Evolutionary conservation across 257 asterid species (phyloP).

Genomic region (Lantana camara): DNA sequence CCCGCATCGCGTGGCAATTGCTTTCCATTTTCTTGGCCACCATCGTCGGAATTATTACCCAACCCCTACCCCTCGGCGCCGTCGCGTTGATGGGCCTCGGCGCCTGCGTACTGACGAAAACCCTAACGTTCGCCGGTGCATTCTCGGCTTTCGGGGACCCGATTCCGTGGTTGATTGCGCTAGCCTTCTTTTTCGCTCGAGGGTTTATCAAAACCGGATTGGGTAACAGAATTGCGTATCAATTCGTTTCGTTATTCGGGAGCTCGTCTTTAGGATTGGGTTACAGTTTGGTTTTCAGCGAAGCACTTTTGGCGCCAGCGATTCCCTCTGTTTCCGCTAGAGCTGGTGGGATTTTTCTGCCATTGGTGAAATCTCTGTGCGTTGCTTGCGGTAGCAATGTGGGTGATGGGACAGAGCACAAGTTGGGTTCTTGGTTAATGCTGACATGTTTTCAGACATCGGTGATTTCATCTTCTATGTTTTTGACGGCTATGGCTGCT

Average conservation of each 20-base stretch:
- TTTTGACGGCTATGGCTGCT: constrained; percentile 97
- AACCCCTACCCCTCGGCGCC: constrained; percentile 92
- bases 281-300: constrained; percentile 93
- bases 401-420: constrained; percentile 92
- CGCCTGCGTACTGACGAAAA: constrained; percentile 81
- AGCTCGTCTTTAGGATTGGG: constrained; percentile 87
- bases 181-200: constrained; percentile 91
- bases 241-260: constrained; percentile 83
- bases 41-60: constrained; percentile 88
- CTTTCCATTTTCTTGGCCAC: constrained; percentile 89
- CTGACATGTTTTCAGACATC: constrained; percentile 94
- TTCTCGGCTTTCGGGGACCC: constrained; percentile 98
- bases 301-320: constrained; percentile 94
- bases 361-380: constrained; percentile 85
- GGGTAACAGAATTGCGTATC: constrained; percentile 91
- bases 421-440: constrained; percentile 94
- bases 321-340: constrained; percentile 95
- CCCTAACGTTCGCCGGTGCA: constrained; percentile 85
- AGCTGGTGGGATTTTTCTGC: constrained; percentile 95
- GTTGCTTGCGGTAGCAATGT: constrained; percentile 91
- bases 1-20: constrained; percentile 80
- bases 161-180: constrained; percentile 91
- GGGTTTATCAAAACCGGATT: constrained; percentile 94
- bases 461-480: constrained; percentile 90
- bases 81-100: constrained; percentile 91